These are phyloP conservation scores for Aristolochia fimbriata DNA, from an alignment of 164 flowering plant genomes.

Conservation along the genomic window DNA sequence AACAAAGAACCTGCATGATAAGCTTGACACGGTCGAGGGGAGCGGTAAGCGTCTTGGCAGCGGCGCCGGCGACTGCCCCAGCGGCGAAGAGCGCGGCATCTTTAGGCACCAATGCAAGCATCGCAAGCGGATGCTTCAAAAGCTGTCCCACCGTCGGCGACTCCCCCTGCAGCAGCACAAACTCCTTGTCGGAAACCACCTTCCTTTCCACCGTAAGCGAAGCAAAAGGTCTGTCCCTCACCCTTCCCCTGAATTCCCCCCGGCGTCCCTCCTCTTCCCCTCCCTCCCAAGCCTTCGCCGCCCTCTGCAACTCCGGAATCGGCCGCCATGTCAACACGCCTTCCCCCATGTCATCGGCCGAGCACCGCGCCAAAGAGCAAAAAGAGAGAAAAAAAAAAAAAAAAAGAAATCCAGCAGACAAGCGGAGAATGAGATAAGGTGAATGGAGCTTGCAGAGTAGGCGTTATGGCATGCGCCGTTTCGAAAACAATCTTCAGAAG, in stretches of 20 bases:
- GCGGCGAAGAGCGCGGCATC: slow-evolving; percentile 75
- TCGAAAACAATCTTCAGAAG: no score
- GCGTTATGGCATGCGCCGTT: no score
- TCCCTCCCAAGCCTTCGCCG: slow-evolving; percentile 3
- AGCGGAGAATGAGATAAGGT: no score
- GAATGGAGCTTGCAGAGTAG: no score
- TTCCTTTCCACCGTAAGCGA: slow-evolving; percentile 24
- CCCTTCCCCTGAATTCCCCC: slow-evolving; percentile 4
- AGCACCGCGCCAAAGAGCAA: no score
- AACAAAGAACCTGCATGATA: slow-evolving; percentile 63
- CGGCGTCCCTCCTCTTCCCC: slow-evolving; percentile 3
- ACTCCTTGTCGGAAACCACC: slow-evolving; percentile 25
- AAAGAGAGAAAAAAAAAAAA: no score
- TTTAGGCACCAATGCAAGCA: slow-evolving; percentile 54
- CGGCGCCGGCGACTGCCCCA: slow-evolving; percentile 85
- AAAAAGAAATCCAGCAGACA: no score
- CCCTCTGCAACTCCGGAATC: slow-evolving; percentile 22
- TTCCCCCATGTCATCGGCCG: slow-evolving; percentile 17
- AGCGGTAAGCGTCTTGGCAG: slow-evolving; percentile 80
- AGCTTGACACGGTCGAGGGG: slow-evolving; percentile 88
- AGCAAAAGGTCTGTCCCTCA: slow-evolving; percentile 10
- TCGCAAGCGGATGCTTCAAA: slow-evolving; percentile 69
- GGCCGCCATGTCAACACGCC: slow-evolving; percentile 24
- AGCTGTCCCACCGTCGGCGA: slow-evolving; percentile 46
- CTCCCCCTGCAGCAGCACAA: slow-evolving; percentile 30